Evolutionary conservation across 2,329 filamentous ascomycete genomes (phyloP).

Genomic region (Cryphonectria carpinicola): DNA sequence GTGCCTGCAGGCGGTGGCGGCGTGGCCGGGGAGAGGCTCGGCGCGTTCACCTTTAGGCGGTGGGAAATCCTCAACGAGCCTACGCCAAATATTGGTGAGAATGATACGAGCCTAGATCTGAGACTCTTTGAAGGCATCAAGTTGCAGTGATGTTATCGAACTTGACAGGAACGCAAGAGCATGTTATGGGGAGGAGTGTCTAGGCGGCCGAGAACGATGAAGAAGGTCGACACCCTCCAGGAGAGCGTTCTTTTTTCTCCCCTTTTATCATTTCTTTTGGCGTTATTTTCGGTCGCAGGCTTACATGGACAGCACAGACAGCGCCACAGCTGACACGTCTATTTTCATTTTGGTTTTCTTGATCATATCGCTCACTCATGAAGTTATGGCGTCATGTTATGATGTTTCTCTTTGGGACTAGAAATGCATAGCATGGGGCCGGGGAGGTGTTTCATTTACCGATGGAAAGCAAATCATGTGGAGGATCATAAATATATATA

Average conservation of each 20-base stretch:
- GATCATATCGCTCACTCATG: constrained; percentile 7
- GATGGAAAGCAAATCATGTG: not conserved
- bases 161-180: not conserved
- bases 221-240: not conserved
- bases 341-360: not conserved
- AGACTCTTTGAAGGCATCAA: constrained; percentile 60
- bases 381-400: constrained; percentile 15
- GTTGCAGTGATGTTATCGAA: constrained; percentile 18
- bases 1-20: constrained; percentile 18
- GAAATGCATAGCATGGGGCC: constrained; percentile 11
- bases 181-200: not conserved
- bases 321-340: not conserved
- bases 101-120: constrained; percentile 63
- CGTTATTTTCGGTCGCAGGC: not conserved
- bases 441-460: not conserved
- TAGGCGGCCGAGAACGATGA: not conserved
- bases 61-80: constrained; percentile 64
- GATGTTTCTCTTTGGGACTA: not conserved
- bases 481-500: not conserved
- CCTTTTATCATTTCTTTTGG: not conserved
- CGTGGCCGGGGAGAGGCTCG: constrained; percentile 31
- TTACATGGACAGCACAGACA: not conserved
- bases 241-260: not conserved
- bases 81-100: constrained; percentile 57
- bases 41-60: constrained; percentile 47